Conservation (phyloP, 495 filamentous ascomycete genomes). For the Elaphomyces granulatus region DNA sequence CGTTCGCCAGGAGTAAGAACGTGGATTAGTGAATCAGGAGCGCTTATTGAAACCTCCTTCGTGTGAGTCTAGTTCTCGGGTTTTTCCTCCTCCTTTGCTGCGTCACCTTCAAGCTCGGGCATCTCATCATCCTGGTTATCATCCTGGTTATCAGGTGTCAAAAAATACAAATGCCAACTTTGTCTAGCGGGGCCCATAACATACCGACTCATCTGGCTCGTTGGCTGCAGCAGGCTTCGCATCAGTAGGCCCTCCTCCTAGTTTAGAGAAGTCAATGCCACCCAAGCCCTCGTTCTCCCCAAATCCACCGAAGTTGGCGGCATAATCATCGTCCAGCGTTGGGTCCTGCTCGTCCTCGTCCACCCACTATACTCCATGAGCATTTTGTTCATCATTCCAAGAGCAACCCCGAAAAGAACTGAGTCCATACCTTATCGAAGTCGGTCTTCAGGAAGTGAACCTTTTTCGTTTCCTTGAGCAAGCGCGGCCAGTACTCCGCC, state of each 20-base stretch:
- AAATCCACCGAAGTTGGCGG: conserved; percentile 53
- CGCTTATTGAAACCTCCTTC: conserved; percentile 40
- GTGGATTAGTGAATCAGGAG: no score
- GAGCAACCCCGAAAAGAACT: no score
- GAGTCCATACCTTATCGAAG: conserved; percentile 85
- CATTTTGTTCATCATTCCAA: no score
- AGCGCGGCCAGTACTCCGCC: conserved; percentile 83
- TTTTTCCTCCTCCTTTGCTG: conserved; percentile 10
- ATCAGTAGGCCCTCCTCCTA: no score
- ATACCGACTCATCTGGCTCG: no score
- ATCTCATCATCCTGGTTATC: conserved; percentile 46
- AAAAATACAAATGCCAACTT: conserved; percentile 22
- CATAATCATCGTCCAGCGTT: conserved; percentile 63
- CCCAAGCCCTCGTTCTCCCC: conserved; percentile 37
- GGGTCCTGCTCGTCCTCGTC: conserved; percentile 98
- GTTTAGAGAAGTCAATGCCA: conserved; percentile 79
- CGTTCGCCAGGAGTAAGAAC: no score
- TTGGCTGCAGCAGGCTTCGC: no score
- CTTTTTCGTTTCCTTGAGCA: conserved; percentile 80
- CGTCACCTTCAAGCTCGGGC: conserved; percentile 43
- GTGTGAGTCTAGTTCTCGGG: conserved; percentile 38
- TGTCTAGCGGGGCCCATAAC: no score
- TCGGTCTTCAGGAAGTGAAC: conserved; percentile 96
- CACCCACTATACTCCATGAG: conserved; percentile 57
- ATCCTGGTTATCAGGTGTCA: no score